Conservation (phyloP, 2,329 filamentous ascomycete genomes). For the Aschersonia sp. region DNA sequence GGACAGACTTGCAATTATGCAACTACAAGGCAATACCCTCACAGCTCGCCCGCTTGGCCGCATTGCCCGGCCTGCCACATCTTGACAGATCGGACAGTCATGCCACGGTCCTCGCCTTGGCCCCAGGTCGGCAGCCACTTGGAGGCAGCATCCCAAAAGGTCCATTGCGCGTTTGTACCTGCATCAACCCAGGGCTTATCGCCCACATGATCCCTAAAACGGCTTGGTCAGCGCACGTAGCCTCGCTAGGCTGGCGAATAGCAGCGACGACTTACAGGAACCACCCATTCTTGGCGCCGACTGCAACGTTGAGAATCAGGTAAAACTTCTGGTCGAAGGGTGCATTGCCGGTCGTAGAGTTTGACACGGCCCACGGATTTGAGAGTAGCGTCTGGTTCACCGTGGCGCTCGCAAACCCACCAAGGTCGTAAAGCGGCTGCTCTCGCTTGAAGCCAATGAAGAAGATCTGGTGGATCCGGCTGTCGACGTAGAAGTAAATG, state of each 20-base stretch:
- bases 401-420: constrained; percentile 23
- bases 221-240: background rate
- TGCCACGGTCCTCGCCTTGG: constrained; percentile 22
- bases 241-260: background rate
- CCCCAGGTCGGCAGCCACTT: constrained; percentile 34
- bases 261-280: constrained; percentile 19
- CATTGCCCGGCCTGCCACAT: constrained; percentile 25
- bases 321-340: constrained; percentile 38
- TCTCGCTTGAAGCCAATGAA: constrained; percentile 20
- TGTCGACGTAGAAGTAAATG: constrained; percentile 37
- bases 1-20: background rate
- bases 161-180: constrained; percentile 20
- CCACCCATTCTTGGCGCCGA: constrained; percentile 32
- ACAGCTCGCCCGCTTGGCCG: constrained; percentile 1
- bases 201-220: constrained; percentile 22
- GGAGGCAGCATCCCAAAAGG: constrained; percentile 25
- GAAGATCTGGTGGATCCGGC: constrained; percentile 22
- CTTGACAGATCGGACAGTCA: constrained; percentile 30
- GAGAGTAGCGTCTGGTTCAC: constrained; percentile 24
- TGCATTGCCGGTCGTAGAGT: constrained; percentile 22
- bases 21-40: background rate
- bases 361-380: constrained; percentile 28
- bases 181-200: constrained; percentile 31
- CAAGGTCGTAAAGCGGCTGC: constrained; percentile 23
- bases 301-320: constrained; percentile 34